Conservation (phyloP, 257 asterid genomes). For the Gynochthodes officinalis region DNA sequence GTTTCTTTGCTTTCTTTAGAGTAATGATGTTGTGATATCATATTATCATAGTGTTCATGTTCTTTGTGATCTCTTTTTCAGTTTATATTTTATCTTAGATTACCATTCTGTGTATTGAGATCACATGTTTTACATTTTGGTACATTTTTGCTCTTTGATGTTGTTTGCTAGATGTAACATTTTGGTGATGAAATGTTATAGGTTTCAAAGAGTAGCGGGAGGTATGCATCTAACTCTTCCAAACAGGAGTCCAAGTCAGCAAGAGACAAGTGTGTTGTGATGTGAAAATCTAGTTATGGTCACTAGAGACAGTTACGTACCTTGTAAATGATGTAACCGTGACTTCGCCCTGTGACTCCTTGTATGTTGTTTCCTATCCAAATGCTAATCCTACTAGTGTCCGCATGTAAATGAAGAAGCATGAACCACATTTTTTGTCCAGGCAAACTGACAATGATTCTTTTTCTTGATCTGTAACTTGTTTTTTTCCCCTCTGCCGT, state of each 20-base stretch:
- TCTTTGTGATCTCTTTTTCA: background rate
- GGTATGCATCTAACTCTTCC: conserved; percentile 38
- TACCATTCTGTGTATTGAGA: background rate
- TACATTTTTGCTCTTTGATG: background rate
- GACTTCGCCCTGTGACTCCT: background rate
- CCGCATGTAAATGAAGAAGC: conserved; percentile 4
- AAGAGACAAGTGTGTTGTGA: conserved; percentile 66
- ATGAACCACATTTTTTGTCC: conserved; percentile 9
- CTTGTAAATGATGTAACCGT: background rate
- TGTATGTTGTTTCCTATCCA: conserved; percentile 1
- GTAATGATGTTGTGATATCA: background rate
- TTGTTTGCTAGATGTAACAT: background rate
- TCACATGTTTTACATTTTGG: background rate
- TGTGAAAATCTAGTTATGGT: conserved; percentile 35
- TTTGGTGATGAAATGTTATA: conserved; percentile 24
- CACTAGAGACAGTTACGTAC: background rate
- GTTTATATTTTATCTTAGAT: background rate
- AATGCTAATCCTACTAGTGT: conserved; percentile 1
- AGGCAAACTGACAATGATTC: background rate
- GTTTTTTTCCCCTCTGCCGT: background rate
- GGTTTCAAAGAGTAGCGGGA: conserved; percentile 57
- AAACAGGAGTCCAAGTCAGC: conserved; percentile 63
- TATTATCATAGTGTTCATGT: background rate
- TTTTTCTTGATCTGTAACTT: background rate
- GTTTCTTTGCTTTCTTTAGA: background rate